Evolutionary conservation across 2,329 filamentous ascomycete genomes (phyloP), one percentile per base, ranked within the genome.

Genomic region (Cladophialophora chaetospira): DNA sequence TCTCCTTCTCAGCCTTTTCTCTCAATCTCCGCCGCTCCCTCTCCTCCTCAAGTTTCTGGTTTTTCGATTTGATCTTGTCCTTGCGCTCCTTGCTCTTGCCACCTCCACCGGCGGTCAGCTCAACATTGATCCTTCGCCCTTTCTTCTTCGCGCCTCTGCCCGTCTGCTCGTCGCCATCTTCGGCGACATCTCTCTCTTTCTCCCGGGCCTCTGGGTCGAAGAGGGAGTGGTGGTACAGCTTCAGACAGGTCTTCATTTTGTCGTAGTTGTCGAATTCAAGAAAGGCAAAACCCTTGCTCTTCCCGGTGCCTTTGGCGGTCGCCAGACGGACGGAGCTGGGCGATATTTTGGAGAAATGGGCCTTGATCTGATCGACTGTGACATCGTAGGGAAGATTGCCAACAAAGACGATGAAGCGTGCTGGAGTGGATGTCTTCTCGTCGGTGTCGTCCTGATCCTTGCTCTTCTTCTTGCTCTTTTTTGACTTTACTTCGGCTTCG

Each of bases 181-280:
- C 58, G 9, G 38, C 28, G 5, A 44, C 46, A 25, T 52, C 45
- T 9, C 40, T 38, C 26, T 72, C 38, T 10, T 11, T 77, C 28
- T 72, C 35, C 9, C 26, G 77, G 67, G 76, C 77, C 33, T 77
- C 77, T 51, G 82, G 80, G 57, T 84, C 77, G 70, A 97, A 95
- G 62, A 81, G 81, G 58, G 85, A 88, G 75, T 97, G 92, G 75
- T 97, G 92, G 75, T 93, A 93, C 63, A 91, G 85, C 73, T 92
- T 89, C 59, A 97, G 80, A 69, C 91, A 96, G 28, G 90, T 94
- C 79, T 95, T 89, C 91, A 96, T 95, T 70, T 88, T 85, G 73
- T 92, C 88, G 75, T 87, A 95, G 65, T 85, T 82, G 63, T 85
- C 85, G 70, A 97, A 97, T 73, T 97, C 93, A 66, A 97, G 79